Conservation (phyloP, 495 filamentous ascomycete genomes). For the Cudoniella acicularis region DNA sequence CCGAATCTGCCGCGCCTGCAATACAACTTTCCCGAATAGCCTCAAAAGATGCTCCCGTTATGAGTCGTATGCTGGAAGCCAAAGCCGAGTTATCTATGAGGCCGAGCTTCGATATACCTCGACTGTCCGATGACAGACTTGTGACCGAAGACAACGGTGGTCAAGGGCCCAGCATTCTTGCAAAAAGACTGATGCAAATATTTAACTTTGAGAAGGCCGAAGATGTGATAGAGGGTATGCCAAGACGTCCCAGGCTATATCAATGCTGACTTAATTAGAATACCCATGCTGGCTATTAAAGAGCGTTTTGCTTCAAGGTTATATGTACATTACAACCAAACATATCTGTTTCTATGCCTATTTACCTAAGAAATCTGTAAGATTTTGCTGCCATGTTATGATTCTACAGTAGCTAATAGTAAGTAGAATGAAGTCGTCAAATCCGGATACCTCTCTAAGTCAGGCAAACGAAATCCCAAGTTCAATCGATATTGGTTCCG, state of each 20-base stretch:
- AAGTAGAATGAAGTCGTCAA: slow-evolving; percentile 69
- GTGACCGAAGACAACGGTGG: slow-evolving; percentile 32
- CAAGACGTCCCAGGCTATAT: background rate
- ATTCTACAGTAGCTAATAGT: slow-evolving; percentile 25
- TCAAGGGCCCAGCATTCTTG: slow-evolving; percentile 49
- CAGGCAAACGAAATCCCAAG: slow-evolving; percentile 82
- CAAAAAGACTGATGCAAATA: slow-evolving; percentile 75
- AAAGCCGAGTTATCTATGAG: slow-evolving; percentile 57
- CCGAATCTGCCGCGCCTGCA: slow-evolving; percentile 6
- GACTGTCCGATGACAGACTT: slow-evolving; percentile 29
- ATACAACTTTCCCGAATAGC: slow-evolving; percentile 10
- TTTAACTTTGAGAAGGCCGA: slow-evolving; percentile 82
- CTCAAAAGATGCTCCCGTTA: slow-evolving; percentile 55
- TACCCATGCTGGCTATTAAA: slow-evolving; percentile 94
- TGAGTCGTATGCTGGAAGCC: slow-evolving; percentile 83
- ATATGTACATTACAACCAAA: slow-evolving; percentile 91
- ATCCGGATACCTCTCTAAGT: slow-evolving; percentile 86
- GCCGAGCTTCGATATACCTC: slow-evolving; percentile 49
- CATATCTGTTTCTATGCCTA: slow-evolving; percentile 99
- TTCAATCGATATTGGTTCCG: slow-evolving; percentile 96
- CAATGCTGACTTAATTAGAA: slow-evolving; percentile 46
- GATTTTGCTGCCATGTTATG: slow-evolving; percentile 18
- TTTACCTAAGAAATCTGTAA: slow-evolving; percentile 81
- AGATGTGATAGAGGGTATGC: slow-evolving; percentile 72
- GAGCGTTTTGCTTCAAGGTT: slow-evolving; percentile 88